These are phyloP conservation scores for Ascochyta rabiei DNA, from an alignment of 2,329 filamentous ascomycete genomes.

Conservation along the genomic window DNA sequence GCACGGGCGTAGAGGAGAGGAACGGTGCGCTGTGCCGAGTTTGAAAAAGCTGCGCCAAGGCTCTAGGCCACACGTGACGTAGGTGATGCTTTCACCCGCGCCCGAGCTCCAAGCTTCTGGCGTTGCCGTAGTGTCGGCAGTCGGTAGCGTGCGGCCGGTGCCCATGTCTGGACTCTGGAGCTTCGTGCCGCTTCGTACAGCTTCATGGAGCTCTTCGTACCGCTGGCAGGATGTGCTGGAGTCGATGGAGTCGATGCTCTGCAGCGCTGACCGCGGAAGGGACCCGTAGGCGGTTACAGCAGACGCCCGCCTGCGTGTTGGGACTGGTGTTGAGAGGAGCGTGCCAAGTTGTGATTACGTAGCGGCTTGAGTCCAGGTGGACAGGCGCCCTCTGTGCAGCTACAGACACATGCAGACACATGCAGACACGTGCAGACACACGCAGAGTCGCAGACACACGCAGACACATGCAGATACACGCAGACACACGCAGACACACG, in stretches of 20 bases:
- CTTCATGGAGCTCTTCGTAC: too few species aligned
- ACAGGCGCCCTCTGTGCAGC: neutral
- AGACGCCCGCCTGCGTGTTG: neutral
- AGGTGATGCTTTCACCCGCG: neutral
- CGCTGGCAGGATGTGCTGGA: too few species aligned
- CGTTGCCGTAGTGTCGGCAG: neutral
- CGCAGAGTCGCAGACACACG: neutral
- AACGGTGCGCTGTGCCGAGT: conserved; percentile 18
- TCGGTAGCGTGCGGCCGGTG: neutral
- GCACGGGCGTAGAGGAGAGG: conserved; percentile 23
- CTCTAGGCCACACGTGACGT: conserved; percentile 22
- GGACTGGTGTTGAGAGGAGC: too few species aligned
- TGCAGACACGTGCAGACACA: too few species aligned
- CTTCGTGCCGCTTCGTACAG: too few species aligned
- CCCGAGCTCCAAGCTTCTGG: neutral
- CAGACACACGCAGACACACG: neutral
- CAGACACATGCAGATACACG: neutral
- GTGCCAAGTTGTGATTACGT: neutral
- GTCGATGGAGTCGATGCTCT: too few species aligned
- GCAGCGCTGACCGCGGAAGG: neutral
- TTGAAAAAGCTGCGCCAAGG: conserved; percentile 12
- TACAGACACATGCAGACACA: neutral
- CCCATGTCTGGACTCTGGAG: too few species aligned
- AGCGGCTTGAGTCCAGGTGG: conserved; percentile 1
- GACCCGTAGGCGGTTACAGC: neutral